Conservation (phyloP, 805 yeast genomes). For the Kurtzmaniella cleridarum region DNA sequence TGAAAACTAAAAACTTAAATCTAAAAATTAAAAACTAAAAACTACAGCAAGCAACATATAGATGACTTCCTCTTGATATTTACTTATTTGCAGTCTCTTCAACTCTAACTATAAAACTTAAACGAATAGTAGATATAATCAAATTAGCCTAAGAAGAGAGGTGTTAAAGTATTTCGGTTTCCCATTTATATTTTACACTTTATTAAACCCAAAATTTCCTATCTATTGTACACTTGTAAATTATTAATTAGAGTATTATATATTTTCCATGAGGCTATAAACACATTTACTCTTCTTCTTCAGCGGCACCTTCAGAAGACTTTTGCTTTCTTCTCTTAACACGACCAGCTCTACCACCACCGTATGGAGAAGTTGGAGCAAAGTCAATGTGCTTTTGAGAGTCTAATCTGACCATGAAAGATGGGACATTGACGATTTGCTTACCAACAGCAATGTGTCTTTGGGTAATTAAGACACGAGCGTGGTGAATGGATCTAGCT, state of each 20-base stretch:
- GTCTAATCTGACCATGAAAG: conserved; percentile 99
- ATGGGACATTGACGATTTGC: conserved; percentile 97
- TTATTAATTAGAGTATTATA: conserved; percentile 3
- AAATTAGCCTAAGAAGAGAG: too few species aligned
- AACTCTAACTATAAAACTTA: too few species aligned
- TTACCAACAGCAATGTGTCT: conserved; percentile 99
- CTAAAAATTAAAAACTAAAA: too few species aligned
- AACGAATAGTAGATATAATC: too few species aligned
- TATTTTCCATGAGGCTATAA: conserved; percentile 1
- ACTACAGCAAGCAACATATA: too few species aligned
- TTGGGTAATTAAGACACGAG: conserved; percentile 97
- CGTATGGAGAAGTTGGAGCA: conserved; percentile 98
- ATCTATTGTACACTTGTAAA: conserved; percentile 6
- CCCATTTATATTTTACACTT: too few species aligned
- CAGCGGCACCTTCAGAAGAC: conserved; percentile 55
- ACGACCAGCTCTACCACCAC: conserved; percentile 99
- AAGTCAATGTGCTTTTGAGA: conserved; percentile 99
- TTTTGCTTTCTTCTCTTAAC: conserved; percentile 90
- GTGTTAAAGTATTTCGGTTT: too few species aligned
- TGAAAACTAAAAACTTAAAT: too few species aligned
- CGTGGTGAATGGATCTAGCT: conserved; percentile 99
- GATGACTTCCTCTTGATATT: too few species aligned
- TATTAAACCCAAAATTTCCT: background rate
- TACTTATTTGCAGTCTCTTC: too few species aligned
- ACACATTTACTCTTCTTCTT: conserved; percentile 62